Conservation (phyloP, 1,284 basidiomycete genomes). For the Flammula alnicola region DNA sequence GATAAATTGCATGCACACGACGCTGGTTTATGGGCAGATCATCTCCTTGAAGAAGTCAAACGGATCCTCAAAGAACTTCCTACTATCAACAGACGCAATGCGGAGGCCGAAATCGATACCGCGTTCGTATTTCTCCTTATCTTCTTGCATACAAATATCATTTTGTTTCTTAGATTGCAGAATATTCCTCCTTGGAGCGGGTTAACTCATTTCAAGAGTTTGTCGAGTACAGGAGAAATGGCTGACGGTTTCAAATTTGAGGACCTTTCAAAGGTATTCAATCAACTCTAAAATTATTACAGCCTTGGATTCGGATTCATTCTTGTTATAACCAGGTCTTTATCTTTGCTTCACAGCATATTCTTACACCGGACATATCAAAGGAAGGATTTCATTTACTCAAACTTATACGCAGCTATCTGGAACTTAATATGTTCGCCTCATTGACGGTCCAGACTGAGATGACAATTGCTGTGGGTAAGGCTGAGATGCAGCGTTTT, state of each 20-base stretch:
- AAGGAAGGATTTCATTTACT: constrained; percentile 17
- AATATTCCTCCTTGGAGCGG: constrained; percentile 28
- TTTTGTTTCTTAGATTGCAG: constrained; percentile 10
- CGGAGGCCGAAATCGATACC: not conserved
- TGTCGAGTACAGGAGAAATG: constrained; percentile 23
- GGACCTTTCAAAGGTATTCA: constrained; percentile 31
- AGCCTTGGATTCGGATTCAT: too few relatives aligned
- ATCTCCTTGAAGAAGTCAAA: constrained; percentile 12
- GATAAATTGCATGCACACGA: constrained; percentile 19
- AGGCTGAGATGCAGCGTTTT: constrained; percentile 19
- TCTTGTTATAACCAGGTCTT: constrained; percentile 8
- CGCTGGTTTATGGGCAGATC: constrained; percentile 15
- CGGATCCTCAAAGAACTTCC: not conserved
- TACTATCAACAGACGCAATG: not conserved
- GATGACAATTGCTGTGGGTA: constrained; percentile 14
- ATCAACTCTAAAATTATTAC: too few relatives aligned
- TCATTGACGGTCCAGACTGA: constrained; percentile 21
- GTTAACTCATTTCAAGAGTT: constrained; percentile 27
- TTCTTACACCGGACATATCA: constrained; percentile 11
- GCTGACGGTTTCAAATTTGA: constrained; percentile 30
- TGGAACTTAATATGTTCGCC: constrained; percentile 22
- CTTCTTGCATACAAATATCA: too few relatives aligned
- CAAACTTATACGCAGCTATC: constrained; percentile 16
- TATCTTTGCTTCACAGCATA: constrained; percentile 9
- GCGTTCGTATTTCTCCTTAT: too few relatives aligned